Evolutionary conservation across 2,329 filamentous ascomycete genomes (phyloP), one percentile per base, ranked within the genome.

Genomic region (Plenodomus biglobosus): DNA sequence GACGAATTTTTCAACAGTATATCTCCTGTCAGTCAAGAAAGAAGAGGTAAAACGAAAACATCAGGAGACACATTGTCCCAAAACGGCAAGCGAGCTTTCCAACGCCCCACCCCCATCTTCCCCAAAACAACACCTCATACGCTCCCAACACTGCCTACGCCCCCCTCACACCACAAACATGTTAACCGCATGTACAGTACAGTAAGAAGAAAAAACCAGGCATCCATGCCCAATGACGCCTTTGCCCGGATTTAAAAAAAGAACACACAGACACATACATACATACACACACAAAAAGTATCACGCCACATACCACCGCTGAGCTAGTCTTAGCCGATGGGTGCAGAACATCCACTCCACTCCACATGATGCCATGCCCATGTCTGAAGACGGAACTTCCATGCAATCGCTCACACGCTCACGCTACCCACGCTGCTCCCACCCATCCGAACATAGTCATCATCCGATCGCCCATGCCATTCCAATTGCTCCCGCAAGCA

Each of bases 361-460:
- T 41, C 43, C 52, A 52, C 42, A 46, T 18, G 20, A 44, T 34
- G 45, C 43, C n/a, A n/a, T n/a, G n/a, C n/a, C n/a, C n/a, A n/a
- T 10, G 22, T 10, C 45, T 42, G 43, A 35, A 37, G 20, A 49
- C 42, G 37, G 38, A 38, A 48, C 38, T n/a, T n/a, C n/a, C n/a
- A n/a, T n/a, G n/a, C n/a, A n/a, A n/a, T n/a, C n/a, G n/a, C n/a
- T 30, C 42, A 16, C 22, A 45, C 35, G 50, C 50, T 56, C 53
- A 59, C 51, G 55, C 55, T 58, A 57, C 44, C 35, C 38, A 40
- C 39, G 43, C 52, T 59, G 55, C 15, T 32, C 27, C 62, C 63
- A 56, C 61, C 53, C 43, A 61, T 50, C 64, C 64, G 65, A 65
- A n/a, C 49, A 53, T 61, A 62, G 53, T n/a, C 62, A 62, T 65